phyloP scores from a whole-genome alignment of 1,284 basidiomycete species.

The Stereum hirsutum region DNA sequence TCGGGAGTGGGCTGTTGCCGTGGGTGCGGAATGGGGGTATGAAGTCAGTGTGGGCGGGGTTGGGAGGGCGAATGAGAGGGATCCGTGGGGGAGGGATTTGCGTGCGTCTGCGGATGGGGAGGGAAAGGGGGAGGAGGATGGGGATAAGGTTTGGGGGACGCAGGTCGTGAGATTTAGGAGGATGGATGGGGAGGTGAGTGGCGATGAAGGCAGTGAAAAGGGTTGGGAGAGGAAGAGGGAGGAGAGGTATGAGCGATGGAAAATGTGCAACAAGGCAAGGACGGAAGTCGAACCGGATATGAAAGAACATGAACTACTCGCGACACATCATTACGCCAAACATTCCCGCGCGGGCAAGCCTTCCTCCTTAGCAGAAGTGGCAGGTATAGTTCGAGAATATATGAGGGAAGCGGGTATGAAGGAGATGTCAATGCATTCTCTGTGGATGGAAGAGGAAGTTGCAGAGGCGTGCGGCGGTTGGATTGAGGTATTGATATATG shows the following conservation, averaged over 20 bases:
- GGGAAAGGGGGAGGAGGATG: too few relatives aligned
- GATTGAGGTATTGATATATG: slow-evolving; percentile 46
- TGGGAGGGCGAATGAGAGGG: slow-evolving; percentile 45
- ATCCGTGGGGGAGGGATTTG: slow-evolving; percentile 67
- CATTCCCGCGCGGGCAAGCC: slow-evolving; percentile 37
- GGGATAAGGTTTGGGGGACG: slow-evolving; percentile 63
- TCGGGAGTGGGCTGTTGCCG: slow-evolving; percentile 52
- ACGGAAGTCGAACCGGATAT: too few relatives aligned
- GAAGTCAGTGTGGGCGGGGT: slow-evolving; percentile 45
- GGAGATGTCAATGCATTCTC: slow-evolving; percentile 46
- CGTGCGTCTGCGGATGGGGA: too few relatives aligned
- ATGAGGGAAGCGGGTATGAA: slow-evolving; percentile 45
- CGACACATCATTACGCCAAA: slow-evolving; percentile 38
- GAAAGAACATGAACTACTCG: slow-evolving; percentile 44
- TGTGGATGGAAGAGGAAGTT: slow-evolving; percentile 63
- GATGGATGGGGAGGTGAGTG: slow-evolving; percentile 26
- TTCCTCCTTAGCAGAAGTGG: slow-evolving; percentile 37
- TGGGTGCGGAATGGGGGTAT: slow-evolving; percentile 72
- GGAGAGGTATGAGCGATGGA: slow-evolving; percentile 22
- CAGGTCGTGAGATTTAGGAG: slow-evolving; percentile 66
- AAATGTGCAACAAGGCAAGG: slow-evolving; percentile 14
- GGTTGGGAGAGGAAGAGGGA: slow-evolving; percentile 23
- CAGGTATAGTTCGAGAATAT: slow-evolving; percentile 34
- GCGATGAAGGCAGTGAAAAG: too few relatives aligned
- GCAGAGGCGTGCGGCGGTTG: slow-evolving; percentile 60